A percentile compares a stretch with the other conserved stretches of the same genome.
Conservation (phyloP, 108 stramenopile genomes). For the Schizochytrium sp. region DNA sequence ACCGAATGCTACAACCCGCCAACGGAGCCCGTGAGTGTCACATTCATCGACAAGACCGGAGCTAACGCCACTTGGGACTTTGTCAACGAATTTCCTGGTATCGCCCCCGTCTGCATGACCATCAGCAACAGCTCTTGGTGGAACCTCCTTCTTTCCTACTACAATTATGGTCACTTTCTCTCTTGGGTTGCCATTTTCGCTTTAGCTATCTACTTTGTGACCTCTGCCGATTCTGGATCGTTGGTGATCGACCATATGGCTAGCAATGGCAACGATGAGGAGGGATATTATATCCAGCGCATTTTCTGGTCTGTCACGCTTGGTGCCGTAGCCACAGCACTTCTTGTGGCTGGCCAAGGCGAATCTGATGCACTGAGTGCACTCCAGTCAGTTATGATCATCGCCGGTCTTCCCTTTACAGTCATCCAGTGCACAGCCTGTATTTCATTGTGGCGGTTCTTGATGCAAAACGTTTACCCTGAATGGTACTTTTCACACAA, state of each 20-base stretch:
- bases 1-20: slow-evolving; percentile 76
- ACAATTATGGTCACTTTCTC: slow-evolving; percentile 74
- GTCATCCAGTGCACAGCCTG: slow-evolving; percentile 66
- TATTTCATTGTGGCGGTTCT: not conserved
- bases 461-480: too few relatives aligned
- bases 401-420: slow-evolving; percentile 77
- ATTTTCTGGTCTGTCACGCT: slow-evolving; percentile 79
- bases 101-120: not conserved
- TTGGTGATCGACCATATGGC: slow-evolving; percentile 77
- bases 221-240: slow-evolving; percentile 79
- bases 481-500: not conserved
- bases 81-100: not conserved
- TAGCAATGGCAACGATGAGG: slow-evolving; percentile 73
- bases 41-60: slow-evolving; percentile 17
- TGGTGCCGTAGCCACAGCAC: slow-evolving; percentile 74
- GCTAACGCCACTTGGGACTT: not conserved
- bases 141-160: slow-evolving; percentile 75
- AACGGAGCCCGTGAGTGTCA: slow-evolving; percentile 66
- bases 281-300: slow-evolving; percentile 75
- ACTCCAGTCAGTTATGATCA: slow-evolving; percentile 76
- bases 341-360: slow-evolving; percentile 68
- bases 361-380: slow-evolving; percentile 70
- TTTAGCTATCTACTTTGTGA: slow-evolving; percentile 75
- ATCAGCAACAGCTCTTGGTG: slow-evolving; percentile 64
- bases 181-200: slow-evolving; percentile 69